Conservation (phyloP, 1,139 yeast species). For the Geotrichum aggregatum region DNA sequence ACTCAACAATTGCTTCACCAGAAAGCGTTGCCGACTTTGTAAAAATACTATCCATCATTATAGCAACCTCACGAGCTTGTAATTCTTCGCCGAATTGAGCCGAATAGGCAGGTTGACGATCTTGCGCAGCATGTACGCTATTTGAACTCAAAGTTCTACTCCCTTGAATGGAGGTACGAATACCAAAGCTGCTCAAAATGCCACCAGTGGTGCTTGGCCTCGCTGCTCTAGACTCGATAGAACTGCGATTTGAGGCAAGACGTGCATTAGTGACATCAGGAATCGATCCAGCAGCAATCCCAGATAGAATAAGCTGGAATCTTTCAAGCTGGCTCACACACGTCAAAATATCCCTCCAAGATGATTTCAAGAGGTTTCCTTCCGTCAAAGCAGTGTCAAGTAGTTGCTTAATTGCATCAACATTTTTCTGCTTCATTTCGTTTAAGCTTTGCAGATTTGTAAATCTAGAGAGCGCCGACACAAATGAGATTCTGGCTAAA, state of each 20-base stretch:
- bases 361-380: conserved; percentile 62
- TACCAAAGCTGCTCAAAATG: conserved; percentile 11
- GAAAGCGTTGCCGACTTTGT: conserved; percentile 74
- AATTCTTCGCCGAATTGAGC: conserved; percentile 58
- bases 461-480: conserved; percentile 85
- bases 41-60: conserved; percentile 81
- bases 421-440: conserved; percentile 74
- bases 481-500: conserved; percentile 81
- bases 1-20: conserved; percentile 80
- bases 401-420: conserved; percentile 71
- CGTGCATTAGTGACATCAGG: conserved; percentile 84
- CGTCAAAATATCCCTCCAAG: conserved; percentile 82
- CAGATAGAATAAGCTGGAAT: conserved; percentile 81
- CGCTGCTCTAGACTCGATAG: conserved; percentile 43
- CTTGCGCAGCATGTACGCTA: background rate
- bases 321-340: conserved; percentile 89
- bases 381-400: conserved; percentile 75
- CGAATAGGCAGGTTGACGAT: conserved; percentile 34
- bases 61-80: conserved; percentile 71
- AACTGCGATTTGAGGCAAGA: conserved; percentile 46
- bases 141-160: conserved; percentile 4
- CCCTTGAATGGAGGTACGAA: conserved; percentile 44
- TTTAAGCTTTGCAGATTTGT: conserved; percentile 74
- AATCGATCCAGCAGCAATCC: conserved; percentile 75
- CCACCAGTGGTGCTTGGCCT: conserved; percentile 16